Conservation (phyloP, 805 yeast genomes). For the Saccharomycopsis capsularis region DNA sequence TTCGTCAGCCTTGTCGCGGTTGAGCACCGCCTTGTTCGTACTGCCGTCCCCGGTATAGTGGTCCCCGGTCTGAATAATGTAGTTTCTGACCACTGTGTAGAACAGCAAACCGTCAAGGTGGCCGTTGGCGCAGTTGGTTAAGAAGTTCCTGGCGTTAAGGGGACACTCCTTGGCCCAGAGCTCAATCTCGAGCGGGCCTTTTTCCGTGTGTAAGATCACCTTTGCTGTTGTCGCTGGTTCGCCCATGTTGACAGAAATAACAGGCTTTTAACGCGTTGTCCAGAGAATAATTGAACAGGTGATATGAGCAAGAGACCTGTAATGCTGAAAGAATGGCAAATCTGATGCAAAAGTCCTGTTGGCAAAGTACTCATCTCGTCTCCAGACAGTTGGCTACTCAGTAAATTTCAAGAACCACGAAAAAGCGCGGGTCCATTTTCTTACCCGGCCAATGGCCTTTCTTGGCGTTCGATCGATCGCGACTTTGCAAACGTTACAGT, state of each 20-base stretch:
- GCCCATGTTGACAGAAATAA: conserved; percentile 16
- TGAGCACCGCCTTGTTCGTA: background rate
- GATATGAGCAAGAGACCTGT: no score
- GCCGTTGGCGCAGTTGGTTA: conserved; percentile 42
- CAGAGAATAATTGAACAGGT: no score
- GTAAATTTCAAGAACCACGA: no score
- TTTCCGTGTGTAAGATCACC: conserved; percentile 47
- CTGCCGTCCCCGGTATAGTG: background rate
- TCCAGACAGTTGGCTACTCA: no score
- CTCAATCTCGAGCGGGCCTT: conserved; percentile 54
- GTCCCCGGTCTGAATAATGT: conserved; percentile 28
- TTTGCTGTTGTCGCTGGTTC: conserved; percentile 57
- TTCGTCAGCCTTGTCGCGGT: background rate
- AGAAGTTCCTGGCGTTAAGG: conserved; percentile 37
- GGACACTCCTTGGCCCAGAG: conserved; percentile 69
- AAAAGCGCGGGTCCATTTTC: no score
- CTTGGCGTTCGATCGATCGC: no score
- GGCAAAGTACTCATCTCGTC: no score
- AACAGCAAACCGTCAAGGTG: conserved; percentile 37
- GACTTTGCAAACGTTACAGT: no score
- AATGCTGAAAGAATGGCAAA: no score
- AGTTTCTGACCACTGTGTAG: conserved; percentile 30
- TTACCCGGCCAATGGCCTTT: no score
- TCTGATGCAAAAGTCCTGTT: no score
- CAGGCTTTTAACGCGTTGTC: no score